Evolutionary conservation across 768 basidiomycete species (phyloP), one percentile per base, ranked within the genome.

Genomic region (Calvatia gigantea): DNA sequence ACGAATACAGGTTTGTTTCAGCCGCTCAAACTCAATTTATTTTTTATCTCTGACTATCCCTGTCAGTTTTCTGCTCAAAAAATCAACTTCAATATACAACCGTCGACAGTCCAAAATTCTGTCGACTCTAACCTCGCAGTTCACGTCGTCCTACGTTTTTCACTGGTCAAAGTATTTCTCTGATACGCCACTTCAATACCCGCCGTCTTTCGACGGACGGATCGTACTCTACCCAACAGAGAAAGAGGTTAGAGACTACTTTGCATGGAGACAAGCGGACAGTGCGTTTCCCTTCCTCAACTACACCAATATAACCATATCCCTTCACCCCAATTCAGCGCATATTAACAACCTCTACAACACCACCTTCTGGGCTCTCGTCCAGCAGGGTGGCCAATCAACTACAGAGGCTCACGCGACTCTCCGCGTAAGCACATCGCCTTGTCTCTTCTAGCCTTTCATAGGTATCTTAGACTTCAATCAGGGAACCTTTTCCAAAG

Each of bases 261-360:
- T 98, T 67, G 73, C 91, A 0, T 99, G 97, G 97, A 74, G 97
- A 56, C 97, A 98, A 69, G 90, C 88, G 0, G 96, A 98, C 66
- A 96, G 96, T 96, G 64, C 58, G 92, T 72, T 19, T 15, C 27
- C n/a, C 39, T 31, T 39, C 4, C n/a, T 48, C n/a, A 23, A n/a
- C 17, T 15, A 23, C 23, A 6, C 12, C 41, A 4, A 21, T n/a
- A n/a, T n/a, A 25, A 5, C 41, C 8, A 21, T 23, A 23, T 21
- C 41, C 25, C 7, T 21, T 3, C 4, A 21, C 5, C 41, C 41
- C 19, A 21, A 61, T 51, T 60, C 67, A 98, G 95, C 97, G 0
- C 97, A 99, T 67, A 89, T 98, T 67, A 99, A 99, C 67, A 99
- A 99, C 67, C 73, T 99, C 21, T 95, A 98, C 73, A 99, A 99